phyloP scores from a whole-genome alignment of 345 rosid genomes.

The Pugionium dolabratum region DNA sequence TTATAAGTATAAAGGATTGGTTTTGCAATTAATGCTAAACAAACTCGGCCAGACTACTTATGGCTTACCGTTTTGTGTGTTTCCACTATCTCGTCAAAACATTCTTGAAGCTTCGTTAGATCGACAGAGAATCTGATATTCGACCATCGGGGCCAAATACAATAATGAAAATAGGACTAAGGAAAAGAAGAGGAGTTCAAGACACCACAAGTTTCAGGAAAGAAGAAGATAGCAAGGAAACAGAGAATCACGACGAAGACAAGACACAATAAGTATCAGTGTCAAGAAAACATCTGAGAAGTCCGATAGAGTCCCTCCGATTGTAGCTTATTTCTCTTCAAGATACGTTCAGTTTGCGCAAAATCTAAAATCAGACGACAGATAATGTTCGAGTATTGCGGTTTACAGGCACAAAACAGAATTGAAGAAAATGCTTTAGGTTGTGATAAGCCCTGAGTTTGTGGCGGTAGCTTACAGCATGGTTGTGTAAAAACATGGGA shows the following conservation, averaged over 20 bases:
- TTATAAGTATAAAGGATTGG: constrained; percentile 8
- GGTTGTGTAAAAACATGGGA: no score
- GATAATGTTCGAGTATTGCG: constrained; percentile 38
- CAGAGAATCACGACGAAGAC: constrained; percentile 17
- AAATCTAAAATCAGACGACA: background rate
- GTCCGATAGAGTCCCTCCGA: constrained; percentile 53
- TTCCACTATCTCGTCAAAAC: background rate
- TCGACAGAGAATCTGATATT: background rate
- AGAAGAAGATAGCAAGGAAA: constrained; percentile 14
- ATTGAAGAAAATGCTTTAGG: constrained; percentile 54
- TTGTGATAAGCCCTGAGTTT: constrained; percentile 57
- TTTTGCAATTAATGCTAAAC: background rate
- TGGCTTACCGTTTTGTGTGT: no score
- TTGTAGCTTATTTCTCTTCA: constrained; percentile 78
- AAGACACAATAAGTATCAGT: constrained; percentile 34
- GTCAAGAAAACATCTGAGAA: constrained; percentile 47
- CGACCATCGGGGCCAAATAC: constrained; percentile 19
- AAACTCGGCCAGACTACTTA: background rate
- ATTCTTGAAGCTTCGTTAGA: background rate
- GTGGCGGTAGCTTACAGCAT: no score
- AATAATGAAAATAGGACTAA: background rate
- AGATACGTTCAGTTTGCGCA: constrained; percentile 53
- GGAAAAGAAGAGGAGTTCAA: constrained; percentile 30
- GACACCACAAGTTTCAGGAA: constrained; percentile 18
- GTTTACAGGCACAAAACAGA: constrained; percentile 51